phyloP scores from a whole-genome alignment of 2,329 filamentous ascomycete genomes.

The Ambrosiella xylebori region DNA sequence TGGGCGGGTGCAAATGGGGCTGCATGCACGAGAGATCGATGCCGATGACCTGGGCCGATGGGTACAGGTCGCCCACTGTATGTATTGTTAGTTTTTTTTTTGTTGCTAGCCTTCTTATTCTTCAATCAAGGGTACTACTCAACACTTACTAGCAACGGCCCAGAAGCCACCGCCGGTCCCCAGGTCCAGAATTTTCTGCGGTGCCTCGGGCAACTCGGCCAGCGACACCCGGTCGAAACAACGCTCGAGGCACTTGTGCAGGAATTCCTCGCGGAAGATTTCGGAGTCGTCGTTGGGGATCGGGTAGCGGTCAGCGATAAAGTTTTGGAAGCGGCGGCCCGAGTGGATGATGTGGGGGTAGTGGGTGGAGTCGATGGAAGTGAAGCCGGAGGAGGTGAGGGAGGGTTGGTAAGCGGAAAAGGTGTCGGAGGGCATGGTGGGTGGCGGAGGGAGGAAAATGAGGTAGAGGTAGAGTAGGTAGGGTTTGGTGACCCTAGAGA shows the following conservation, averaged over 20 bases:
- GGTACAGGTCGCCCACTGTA: constrained; percentile 28
- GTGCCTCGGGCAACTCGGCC: constrained; percentile 27
- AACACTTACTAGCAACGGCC: constrained; percentile 32
- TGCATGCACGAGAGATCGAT: constrained; percentile 29
- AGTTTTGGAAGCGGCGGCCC: constrained; percentile 33
- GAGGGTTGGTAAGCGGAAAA: constrained; percentile 25
- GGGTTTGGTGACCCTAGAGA: neutral
- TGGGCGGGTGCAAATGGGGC: constrained; percentile 33
- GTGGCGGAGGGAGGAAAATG: neutral
- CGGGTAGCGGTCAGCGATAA: constrained; percentile 29
- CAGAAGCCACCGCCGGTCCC: constrained; percentile 36
- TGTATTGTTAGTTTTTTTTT: neutral
- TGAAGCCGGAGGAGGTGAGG: constrained; percentile 24
- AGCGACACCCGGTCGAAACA: constrained; percentile 27
- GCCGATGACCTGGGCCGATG: constrained; percentile 29
- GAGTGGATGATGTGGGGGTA: constrained; percentile 23
- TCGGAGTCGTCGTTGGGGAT: constrained; percentile 37
- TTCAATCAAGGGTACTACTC: neutral
- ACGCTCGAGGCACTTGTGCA: constrained; percentile 32
- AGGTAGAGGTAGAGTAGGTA: neutral
- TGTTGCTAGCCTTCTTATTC: neutral
- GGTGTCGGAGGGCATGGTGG: neutral
- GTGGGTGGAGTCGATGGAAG: constrained; percentile 21
- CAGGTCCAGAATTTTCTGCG: constrained; percentile 33
- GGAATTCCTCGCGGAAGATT: constrained; percentile 30